These are phyloP conservation scores for Elymus sibiricus DNA, from an alignment of 176 grass and related monocot species.

Conservation along the genomic window DNA sequence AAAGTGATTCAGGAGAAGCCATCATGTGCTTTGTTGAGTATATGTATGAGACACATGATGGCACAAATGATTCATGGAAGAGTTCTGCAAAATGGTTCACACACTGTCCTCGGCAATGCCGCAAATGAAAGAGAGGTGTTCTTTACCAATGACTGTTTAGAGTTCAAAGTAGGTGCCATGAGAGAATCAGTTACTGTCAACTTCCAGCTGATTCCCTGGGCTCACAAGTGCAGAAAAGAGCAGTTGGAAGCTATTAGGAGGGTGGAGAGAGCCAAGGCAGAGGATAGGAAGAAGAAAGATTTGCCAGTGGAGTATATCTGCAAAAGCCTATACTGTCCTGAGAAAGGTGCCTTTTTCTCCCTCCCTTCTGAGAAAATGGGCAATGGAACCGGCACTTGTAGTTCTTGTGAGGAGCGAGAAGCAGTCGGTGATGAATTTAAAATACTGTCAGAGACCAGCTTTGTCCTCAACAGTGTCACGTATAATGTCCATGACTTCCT, in stretches of 20 bases:
- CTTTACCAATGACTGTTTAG: conserved; percentile 54
- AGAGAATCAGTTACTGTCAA: conserved; percentile 54
- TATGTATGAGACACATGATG: conserved; percentile 59
- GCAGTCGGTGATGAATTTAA: conserved; percentile 34
- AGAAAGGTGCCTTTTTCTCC: conserved; percentile 65
- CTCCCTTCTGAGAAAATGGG: conserved; percentile 46
- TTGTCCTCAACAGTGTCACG: conserved; percentile 41
- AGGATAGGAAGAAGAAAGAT: conserved; percentile 57
- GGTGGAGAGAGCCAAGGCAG: conserved; percentile 41
- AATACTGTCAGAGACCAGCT: conserved; percentile 42
- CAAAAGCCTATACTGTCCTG: conserved; percentile 60
- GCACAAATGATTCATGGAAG: conserved; percentile 62
- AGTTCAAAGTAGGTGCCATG: conserved; percentile 44
- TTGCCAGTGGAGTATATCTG: conserved; percentile 52
- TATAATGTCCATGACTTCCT: conserved; percentile 57
- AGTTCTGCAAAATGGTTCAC: conserved; percentile 36
- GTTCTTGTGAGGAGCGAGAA: conserved; percentile 45
- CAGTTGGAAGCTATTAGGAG: conserved; percentile 39
- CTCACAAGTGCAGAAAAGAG: conserved; percentile 52
- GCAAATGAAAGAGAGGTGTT: conserved; percentile 71
- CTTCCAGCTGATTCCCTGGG: conserved; percentile 41
- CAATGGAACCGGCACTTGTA: conserved; percentile 54
- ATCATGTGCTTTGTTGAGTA: conserved; percentile 55
- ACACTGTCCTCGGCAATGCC: conserved; percentile 68
- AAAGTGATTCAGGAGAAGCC: conserved; percentile 43